phyloP scores from a whole-genome alignment of 2,329 filamentous ascomycete genomes.

The Penicillium freii region DNA sequence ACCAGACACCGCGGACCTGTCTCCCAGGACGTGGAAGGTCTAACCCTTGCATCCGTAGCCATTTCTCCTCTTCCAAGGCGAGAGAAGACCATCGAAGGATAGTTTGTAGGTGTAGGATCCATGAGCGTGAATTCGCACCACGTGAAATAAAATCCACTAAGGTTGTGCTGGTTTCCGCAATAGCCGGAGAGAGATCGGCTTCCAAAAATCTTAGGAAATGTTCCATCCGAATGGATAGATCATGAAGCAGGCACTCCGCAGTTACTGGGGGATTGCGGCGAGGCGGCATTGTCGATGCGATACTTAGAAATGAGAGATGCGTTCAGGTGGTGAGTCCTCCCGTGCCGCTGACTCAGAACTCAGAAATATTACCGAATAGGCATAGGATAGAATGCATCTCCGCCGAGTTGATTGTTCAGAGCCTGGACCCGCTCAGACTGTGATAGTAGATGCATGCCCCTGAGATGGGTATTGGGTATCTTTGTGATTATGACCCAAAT shows the following conservation, averaged over 20 bases:
- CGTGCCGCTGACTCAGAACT: too few species aligned
- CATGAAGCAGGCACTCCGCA: constrained; percentile 7
- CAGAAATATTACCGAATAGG: too few species aligned
- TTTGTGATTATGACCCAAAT: too few species aligned
- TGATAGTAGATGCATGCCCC: too few species aligned
- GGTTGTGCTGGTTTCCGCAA: neutral
- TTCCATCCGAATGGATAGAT: constrained; percentile 4
- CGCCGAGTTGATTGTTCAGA: too few species aligned
- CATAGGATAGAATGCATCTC: too few species aligned
- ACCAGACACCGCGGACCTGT: constrained; percentile 2
- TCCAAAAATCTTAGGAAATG: constrained; percentile 6
- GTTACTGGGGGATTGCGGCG: constrained; percentile 8
- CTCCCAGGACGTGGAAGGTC: neutral
- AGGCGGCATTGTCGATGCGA: constrained; percentile 1
- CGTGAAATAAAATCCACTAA: constrained; percentile 6
- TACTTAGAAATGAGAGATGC: too few species aligned
- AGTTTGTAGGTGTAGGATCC: constrained; percentile 3
- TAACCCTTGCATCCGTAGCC: constrained; percentile 6
- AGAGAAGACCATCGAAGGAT: constrained; percentile 9
- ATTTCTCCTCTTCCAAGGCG: constrained; percentile 8
- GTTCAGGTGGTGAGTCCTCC: too few species aligned
- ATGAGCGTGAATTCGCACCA: neutral
- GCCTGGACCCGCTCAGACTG: too few species aligned
- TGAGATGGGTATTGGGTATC: too few species aligned
- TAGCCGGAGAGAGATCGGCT: constrained; percentile 8